Base-by-base conservation (phyloP, 805 yeast genomes). In the Schwanniomyces pseudopolymorphus region DNA sequence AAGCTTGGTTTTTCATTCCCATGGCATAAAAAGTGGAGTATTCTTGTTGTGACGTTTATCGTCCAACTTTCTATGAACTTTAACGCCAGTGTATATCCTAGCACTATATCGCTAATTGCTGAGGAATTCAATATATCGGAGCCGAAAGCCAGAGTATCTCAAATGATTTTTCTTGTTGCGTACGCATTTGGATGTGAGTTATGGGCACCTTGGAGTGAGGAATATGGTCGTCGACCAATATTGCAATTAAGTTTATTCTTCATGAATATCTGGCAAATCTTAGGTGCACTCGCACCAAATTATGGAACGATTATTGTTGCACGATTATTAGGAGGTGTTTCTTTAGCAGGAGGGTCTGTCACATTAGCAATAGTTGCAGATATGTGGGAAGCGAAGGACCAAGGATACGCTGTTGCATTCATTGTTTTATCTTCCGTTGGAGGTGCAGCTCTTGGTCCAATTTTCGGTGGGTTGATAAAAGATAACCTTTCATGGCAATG, bases 31-130 rank as follows among this genome's bases (percentile, higher is more conserved):
- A 70, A 70, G 50, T 69, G 74, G 74, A 51, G 47, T 26, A 63
- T 70, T 33, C 46, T 70, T 14, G 51, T 69, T 0, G 66, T 69
- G 2, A 62, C 67, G 16, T 70, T 70, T 44, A 46, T 58, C 10
- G 73, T 70, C 11, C 76, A 70, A 48, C 45, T 67, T 42, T 69
- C 74, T 3, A 70, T 70, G 75, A 70, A 70, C 51, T 70, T 67
- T 59, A 70, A 70, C 52, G 48, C 76, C 2, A 59, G 69, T 47
- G 63, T 70, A 6, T 70, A 59, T 43, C 59, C 66, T 9, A 51
- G 52, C 13, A 61, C 65, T 9, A 54, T 58, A 5, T 48, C 58
- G 7, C 45, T 47, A 11, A 52, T 63, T 20, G 40, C 61, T n/a
- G 66, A 59, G 26, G 51, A 62, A 3, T 64, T 53, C 43, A 46